A percentile compares a stretch with the other conserved stretches of the same genome.
These are phyloP conservation scores for Exsudoporus frostii DNA, from an alignment of 768 basidiomycete species.

Conservation along the genomic window DNA sequence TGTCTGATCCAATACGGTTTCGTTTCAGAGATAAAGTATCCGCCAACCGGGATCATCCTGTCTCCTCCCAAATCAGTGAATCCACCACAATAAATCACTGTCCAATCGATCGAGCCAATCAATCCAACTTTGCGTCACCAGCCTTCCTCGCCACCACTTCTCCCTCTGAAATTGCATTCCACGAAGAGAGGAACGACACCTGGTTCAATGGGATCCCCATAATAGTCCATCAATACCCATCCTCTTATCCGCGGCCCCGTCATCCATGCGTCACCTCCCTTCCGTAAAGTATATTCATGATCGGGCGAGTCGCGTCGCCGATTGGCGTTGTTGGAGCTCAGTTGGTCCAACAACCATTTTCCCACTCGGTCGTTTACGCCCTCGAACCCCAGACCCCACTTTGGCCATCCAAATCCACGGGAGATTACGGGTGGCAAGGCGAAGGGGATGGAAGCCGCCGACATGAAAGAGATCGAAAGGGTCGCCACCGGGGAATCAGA, in stretches of 20 bases:
- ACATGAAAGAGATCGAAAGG: constrained; percentile 76
- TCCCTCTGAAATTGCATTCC: constrained; percentile 73
- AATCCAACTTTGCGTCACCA: constrained; percentile 22
- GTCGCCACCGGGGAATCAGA: constrained; percentile 36
- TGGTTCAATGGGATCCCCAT: constrained; percentile 49
- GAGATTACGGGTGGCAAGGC: constrained; percentile 77
- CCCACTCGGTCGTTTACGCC: constrained; percentile 80
- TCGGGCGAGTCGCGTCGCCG: not conserved
- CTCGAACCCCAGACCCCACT: constrained; percentile 72
- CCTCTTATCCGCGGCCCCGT: constrained; percentile 56
- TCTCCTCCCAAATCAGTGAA: not conserved
- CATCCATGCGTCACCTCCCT: too few relatives aligned
- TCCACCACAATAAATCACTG: not conserved
- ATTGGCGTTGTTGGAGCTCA: constrained; percentile 24
- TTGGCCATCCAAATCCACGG: constrained; percentile 81
- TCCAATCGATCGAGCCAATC: not conserved
- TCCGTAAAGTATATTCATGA: too few relatives aligned
- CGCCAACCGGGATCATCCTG: not conserved
- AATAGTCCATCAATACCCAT: constrained; percentile 78
- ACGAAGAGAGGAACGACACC: constrained; percentile 63
- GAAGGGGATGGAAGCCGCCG: constrained; percentile 77
- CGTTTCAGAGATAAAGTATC: too few relatives aligned
- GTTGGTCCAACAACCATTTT: constrained; percentile 61
- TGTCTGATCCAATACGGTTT: too few relatives aligned
- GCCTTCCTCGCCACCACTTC: constrained; percentile 41